A percentile compares a stretch with the other conserved stretches of the same genome.
Evolutionary conservation across 1,284 basidiomycete genomes (phyloP).

Genomic region (Chalciporus sp.): DNA sequence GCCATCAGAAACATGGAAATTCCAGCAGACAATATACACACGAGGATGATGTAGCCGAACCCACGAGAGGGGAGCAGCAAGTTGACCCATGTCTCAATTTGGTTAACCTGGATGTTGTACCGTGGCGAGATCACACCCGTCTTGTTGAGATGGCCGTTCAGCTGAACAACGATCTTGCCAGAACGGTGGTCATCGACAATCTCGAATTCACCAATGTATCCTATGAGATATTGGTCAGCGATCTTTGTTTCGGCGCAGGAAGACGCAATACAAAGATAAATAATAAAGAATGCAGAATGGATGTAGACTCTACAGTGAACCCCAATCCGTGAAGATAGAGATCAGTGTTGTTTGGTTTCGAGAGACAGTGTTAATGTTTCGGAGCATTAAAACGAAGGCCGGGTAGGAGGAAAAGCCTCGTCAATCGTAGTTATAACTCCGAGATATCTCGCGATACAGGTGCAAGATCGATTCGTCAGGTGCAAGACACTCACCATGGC

Average conservation of each 20-base stretch:
- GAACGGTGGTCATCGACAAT: conserved; percentile 99
- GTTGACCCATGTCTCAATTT: conserved; percentile 96
- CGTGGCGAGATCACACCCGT: conserved; percentile 98
- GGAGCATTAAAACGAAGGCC: conserved; percentile 45
- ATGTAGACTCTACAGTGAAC: conserved; percentile 40
- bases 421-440: conserved; percentile 49
- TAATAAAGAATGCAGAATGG: neutral
- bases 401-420: conserved; percentile 31
- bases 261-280: neutral
- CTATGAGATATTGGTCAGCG: conserved; percentile 44
- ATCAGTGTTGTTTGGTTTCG: conserved; percentile 35
- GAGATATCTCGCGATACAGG: conserved; percentile 12
- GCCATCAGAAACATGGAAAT: conserved; percentile 5
- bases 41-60: conserved; percentile 95
- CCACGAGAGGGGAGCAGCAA: conserved; percentile 92
- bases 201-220: conserved; percentile 99
- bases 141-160: conserved; percentile 99
- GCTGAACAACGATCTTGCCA: conserved; percentile 97
- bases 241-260: neutral
- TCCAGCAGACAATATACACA: conserved; percentile 37
- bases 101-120: conserved; percentile 93
- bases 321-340: conserved; percentile 16
- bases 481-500: conserved; percentile 79
- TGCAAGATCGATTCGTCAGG: neutral
- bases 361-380: conserved; percentile 37